Conservation (phyloP, 164 flowering plant species). For the Chloranthus sessilifolius region DNA sequence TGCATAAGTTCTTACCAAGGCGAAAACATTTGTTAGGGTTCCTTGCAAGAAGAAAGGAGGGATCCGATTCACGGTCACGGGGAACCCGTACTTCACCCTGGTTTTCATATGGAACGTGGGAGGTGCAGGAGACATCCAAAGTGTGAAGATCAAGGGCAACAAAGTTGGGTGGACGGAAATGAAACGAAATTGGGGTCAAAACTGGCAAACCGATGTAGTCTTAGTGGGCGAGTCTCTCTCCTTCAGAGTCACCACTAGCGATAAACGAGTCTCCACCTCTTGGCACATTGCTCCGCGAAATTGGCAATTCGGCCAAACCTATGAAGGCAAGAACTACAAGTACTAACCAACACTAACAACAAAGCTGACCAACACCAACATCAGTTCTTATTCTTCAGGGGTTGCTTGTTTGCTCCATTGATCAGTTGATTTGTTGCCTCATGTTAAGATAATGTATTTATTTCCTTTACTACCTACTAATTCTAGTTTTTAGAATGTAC, state of each 20-base stretch:
- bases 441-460: too few relatives aligned
- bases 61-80: constrained; percentile 48
- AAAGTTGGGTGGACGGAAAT: constrained; percentile 37
- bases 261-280: constrained; percentile 44
- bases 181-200: constrained; percentile 61
- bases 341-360: too few relatives aligned
- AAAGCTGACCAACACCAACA: too few relatives aligned
- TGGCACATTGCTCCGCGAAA: constrained; percentile 45
- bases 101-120: constrained; percentile 64
- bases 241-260: constrained; percentile 50
- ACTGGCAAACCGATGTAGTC: constrained; percentile 36
- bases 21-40: too few relatives aligned
- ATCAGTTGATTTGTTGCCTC: too few relatives aligned
- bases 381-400: too few relatives aligned
- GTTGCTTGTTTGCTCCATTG: too few relatives aligned
- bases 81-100: constrained; percentile 44
- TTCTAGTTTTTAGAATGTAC: too few relatives aligned
- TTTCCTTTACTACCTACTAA: too few relatives aligned
- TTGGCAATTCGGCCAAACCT: constrained; percentile 79
- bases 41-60: constrained; percentile 65
- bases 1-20: too few relatives aligned
- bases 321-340: constrained; percentile 55
- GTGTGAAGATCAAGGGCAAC: constrained; percentile 45
- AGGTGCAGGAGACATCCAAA: constrained; percentile 63
- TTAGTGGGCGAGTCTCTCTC: constrained; percentile 44